phyloP scores from a whole-genome alignment of 2,329 filamentous ascomycete species.

The Seiridium cupressi region DNA sequence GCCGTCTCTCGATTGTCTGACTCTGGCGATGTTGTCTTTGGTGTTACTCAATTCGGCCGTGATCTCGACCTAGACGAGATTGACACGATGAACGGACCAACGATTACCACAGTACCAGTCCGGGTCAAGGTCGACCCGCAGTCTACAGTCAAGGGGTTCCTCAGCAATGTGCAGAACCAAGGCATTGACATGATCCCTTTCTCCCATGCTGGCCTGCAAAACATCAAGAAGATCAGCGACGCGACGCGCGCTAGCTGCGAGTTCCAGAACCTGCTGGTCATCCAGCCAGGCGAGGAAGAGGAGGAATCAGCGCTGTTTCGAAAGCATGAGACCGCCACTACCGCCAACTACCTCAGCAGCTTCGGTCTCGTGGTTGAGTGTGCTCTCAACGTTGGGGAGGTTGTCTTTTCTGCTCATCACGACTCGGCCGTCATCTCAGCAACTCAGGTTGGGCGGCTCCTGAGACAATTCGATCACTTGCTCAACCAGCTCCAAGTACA shows the following conservation, averaged over 20 bases:
- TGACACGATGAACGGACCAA: conserved; percentile 3
- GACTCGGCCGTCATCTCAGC: neutral
- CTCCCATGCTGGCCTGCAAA: neutral
- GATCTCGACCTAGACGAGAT: conserved; percentile 1
- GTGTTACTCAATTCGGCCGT: conserved; percentile 6
- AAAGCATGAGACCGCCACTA: neutral
- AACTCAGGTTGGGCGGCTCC: neutral
- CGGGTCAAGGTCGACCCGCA: neutral
- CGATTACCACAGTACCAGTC: conserved; percentile 7
- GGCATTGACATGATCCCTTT: conserved; percentile 2
- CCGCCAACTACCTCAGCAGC: neutral
- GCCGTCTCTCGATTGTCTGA: neutral
- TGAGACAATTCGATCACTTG: neutral
- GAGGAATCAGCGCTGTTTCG: neutral
- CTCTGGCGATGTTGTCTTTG: neutral
- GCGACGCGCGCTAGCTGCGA: neutral
- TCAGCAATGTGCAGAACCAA: conserved; percentile 5
- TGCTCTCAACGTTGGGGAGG: neutral
- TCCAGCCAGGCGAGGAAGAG: conserved; percentile 4
- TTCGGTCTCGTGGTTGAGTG: conserved; percentile 2
- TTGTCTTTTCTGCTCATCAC: conserved; percentile 4
- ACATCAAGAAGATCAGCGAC: neutral
- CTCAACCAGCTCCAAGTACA: conserved; percentile 1
- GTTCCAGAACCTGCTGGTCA: conserved; percentile 1
- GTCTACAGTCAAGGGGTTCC: conserved; percentile 3